Percentiles rank a stretch among this genome's conserved stretches.
These are phyloP conservation scores for Bruguiera sexangula DNA, from an alignment of 345 rosid genomes.

Conservation along the genomic window DNA sequence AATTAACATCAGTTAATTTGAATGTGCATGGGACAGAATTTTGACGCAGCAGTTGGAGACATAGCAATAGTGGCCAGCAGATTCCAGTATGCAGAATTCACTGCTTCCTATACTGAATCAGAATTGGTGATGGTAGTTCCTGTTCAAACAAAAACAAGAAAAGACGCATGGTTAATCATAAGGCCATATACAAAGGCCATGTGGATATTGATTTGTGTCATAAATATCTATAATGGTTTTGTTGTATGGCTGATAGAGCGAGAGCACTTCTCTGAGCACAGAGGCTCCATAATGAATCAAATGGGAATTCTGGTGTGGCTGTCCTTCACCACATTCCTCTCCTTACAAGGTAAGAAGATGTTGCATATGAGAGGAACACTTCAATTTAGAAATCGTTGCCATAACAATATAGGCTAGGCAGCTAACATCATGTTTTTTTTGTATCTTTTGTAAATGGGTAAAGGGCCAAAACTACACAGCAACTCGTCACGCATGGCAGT, in stretches of 20 bases:
- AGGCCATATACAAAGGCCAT: slow-evolving; percentile 23
- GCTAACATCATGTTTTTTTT: background rate
- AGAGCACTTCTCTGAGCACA: slow-evolving; percentile 2
- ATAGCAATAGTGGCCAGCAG: slow-evolving; percentile 12
- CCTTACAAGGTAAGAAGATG: slow-evolving; percentile 17
- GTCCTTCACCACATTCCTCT: slow-evolving; percentile 26
- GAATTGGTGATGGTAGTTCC: slow-evolving; percentile 26
- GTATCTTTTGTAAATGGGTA: background rate
- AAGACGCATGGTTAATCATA: slow-evolving; percentile 18
- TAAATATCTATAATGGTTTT: slow-evolving; percentile 28
- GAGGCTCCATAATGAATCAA: slow-evolving; percentile 12
- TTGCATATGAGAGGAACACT: background rate
- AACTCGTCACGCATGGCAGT: slow-evolving; percentile 29
- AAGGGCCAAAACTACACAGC: slow-evolving; percentile 23
- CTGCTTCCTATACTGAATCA: slow-evolving; percentile 25
- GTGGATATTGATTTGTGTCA: slow-evolving; percentile 17
- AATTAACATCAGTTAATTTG: background rate
- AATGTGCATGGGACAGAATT: slow-evolving; percentile 3
- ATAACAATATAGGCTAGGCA: background rate
- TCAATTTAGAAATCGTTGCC: background rate
- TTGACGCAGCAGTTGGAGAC: slow-evolving; percentile 22
- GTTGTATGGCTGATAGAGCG: slow-evolving; percentile 27
- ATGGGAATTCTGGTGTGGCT: slow-evolving; percentile 21
- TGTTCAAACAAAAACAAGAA: slow-evolving; percentile 1
- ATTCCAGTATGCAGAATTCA: slow-evolving; percentile 23